Evolutionary conservation across 139 green algal species (phyloP), one percentile per base, ranked within the genome.

Genomic region (Astrephomene gubernaculifera): DNA sequence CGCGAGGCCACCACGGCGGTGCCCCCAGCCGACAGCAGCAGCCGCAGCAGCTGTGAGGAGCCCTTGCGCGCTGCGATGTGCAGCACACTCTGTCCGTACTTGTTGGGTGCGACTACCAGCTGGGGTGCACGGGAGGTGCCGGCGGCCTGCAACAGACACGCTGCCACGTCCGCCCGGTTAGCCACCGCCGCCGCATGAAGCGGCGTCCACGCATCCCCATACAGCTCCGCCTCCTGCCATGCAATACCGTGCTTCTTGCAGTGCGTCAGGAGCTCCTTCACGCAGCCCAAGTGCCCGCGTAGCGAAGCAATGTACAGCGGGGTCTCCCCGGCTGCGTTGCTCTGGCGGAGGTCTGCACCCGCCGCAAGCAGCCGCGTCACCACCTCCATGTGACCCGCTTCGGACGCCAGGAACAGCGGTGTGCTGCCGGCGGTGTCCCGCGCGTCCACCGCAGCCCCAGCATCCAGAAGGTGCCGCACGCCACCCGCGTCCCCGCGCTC

Each of bases 281-380:
- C 94, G 3, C 90, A 74, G 5, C 22, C 27, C 45, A 91, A 43
- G 82, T 98, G 89, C 17, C 96, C 96, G 27, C 91, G 84, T 39
- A 99, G 90, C 0, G 93, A 88, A 8, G 95, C 92, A 68, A 98
- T 98, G 93, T 98, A 98, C 53, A 98, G 86, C 0, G 96, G 93
- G 27, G 87, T 90, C 93, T 98, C 94, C 8, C 93, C 90, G 9
- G 83, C 72, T 4, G 89, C 72, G 68, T 97, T 97, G 52, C 72
- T 61, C 39, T 85, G 17, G 6, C 71, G 68, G 5, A 70, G 80
- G 33, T 92, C 61, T 0, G 91, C 94, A 1, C 92, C 95, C 2
- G 81, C 90, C 21, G 36, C 78, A 67, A 98, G 89, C 73, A 98
- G 87, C 54, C 63, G 71, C 22, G 68, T 31, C 29, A 90, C 84